Conservation (phyloP, 352 stramenopile species). For the Phytopythium mirpurense region DNA sequence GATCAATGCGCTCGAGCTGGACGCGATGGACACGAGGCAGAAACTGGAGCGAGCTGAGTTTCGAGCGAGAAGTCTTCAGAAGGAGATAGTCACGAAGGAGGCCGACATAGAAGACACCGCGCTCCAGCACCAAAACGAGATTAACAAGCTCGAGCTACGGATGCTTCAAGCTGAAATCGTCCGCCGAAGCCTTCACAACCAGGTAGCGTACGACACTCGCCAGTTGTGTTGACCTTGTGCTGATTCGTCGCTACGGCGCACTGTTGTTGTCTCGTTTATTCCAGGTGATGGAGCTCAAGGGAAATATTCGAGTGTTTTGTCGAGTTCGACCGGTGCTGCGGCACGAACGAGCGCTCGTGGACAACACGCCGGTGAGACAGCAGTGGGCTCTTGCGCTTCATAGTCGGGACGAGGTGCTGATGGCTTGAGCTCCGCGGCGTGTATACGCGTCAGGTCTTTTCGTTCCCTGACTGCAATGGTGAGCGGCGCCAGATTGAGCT, state of each 20-base stretch:
- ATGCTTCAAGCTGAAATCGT: constrained; percentile 66
- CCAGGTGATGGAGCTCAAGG: constrained; percentile 94
- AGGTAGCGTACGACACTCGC: constrained; percentile 24
- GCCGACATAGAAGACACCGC: constrained; percentile 21
- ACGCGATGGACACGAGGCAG: constrained; percentile 26
- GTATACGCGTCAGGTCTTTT: constrained; percentile 41
- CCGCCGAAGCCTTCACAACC: constrained; percentile 80
- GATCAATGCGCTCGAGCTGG: constrained; percentile 26
- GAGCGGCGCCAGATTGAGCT: constrained; percentile 74
- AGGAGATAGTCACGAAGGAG: constrained; percentile 25
- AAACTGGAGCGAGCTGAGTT: constrained; percentile 29
- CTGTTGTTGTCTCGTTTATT: not conserved
- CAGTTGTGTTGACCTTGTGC: not conserved
- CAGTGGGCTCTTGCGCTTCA: not conserved
- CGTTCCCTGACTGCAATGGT: constrained; percentile 62
- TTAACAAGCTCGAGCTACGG: constrained; percentile 32
- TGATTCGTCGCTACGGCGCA: not conserved
- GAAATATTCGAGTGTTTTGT: constrained; percentile 96
- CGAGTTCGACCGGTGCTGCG: constrained; percentile 88
- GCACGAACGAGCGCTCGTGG: constrained; percentile 41
- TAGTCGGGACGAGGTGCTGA: not conserved
- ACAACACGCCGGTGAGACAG: constrained; percentile 36
- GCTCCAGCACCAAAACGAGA: constrained; percentile 25
- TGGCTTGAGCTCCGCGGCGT: not conserved
- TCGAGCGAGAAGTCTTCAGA: constrained; percentile 23